These are phyloP conservation scores for Hypoxylon perforatum DNA, from an alignment of 495 filamentous ascomycete genomes.

Conservation along the genomic window DNA sequence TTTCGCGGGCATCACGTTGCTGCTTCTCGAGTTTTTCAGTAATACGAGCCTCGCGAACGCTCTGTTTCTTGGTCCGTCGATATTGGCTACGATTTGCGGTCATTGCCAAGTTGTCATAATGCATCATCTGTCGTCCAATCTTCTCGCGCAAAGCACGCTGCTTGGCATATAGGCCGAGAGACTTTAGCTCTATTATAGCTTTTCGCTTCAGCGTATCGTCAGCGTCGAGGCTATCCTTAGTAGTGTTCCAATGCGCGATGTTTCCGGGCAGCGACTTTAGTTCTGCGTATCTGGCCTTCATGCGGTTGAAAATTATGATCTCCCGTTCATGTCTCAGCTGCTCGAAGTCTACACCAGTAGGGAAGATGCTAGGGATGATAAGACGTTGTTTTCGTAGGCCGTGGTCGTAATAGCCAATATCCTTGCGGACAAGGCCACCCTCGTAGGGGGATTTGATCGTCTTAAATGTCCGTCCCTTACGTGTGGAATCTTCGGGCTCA, in stretches of 20 bases:
- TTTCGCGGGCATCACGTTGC: slow-evolving; percentile 93
- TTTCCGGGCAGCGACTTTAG: slow-evolving; percentile 85
- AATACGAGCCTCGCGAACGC: slow-evolving; percentile 92
- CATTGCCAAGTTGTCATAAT: slow-evolving; percentile 94
- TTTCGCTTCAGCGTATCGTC: slow-evolving; percentile 89
- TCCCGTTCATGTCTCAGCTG: slow-evolving; percentile 86
- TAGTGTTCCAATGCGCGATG: slow-evolving; percentile 83
- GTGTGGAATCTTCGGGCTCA: slow-evolving; percentile 39
- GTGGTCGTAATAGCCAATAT: slow-evolving; percentile 84
- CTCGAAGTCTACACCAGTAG: slow-evolving; percentile 85
- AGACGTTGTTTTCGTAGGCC: slow-evolving; percentile 73
- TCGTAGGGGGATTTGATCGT: slow-evolving; percentile 75
- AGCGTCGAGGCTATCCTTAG: slow-evolving; percentile 72
- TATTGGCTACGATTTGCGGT: slow-evolving; percentile 90
- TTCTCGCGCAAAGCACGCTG: slow-evolving; percentile 86
- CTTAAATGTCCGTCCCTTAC: slow-evolving; percentile 57
- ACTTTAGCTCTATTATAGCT: slow-evolving; percentile 92
- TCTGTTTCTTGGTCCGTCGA: slow-evolving; percentile 95
- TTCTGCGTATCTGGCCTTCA: slow-evolving; percentile 82
- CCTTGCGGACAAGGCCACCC: slow-evolving; percentile 59
- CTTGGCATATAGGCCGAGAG: slow-evolving; percentile 81
- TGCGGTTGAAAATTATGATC: slow-evolving; percentile 87
- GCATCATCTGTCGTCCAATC: slow-evolving; percentile 87
- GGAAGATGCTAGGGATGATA: slow-evolving; percentile 87
- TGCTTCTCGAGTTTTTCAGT: slow-evolving; percentile 99